Base-by-base conservation (phyloP, 768 basidiomycete species). In the Lentinula sp. region DNA sequence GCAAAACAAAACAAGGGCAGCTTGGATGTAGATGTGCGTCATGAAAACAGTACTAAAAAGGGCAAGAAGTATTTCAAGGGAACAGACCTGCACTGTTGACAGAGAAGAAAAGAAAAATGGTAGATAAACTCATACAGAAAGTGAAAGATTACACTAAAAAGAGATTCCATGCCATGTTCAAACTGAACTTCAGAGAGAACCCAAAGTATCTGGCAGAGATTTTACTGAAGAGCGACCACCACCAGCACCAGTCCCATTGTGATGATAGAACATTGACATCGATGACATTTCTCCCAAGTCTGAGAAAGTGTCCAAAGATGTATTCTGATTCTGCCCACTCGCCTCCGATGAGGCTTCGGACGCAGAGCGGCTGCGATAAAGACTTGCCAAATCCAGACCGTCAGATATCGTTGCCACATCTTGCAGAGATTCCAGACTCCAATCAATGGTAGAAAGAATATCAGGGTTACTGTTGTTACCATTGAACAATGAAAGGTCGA, bases 211-310 rank as follows among this genome's bases (percentile, higher is more conserved):
- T 33, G 57, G 57, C 28, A 59, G 20, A 1, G 57, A 59, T 36
- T 18, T 59, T 16, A 59, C 57, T 10, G 57, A 59, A 37, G 41
- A 37, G n/a, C 57, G 45, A n/a, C 46, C 57, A 18, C 57, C 57
- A 16, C 42, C 57, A 35, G 37, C 54, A 39, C 54, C 37, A 4
- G 37, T 23, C 13, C 41, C 41, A 37, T 6, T n/a, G 15, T 35
- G 45, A 32, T 46, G 56, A 23, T 48, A 59, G 16, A 59, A 59
- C 57, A 59, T 48, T 35, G 57, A 59, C 57, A 57, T 57, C 28
- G 41, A 43, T 9, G 56, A 57, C 42, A 59, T 59, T 23, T 59
- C 57, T 15, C 57, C 57, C n/a, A 48, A 50, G 32, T 48, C 57
- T 4, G 45, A 20, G 12, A 59, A 59, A 20, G 57, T 18, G 6